Conservation (phyloP, 768 basidiomycete genomes). For the Amylocystis lapponica region DNA sequence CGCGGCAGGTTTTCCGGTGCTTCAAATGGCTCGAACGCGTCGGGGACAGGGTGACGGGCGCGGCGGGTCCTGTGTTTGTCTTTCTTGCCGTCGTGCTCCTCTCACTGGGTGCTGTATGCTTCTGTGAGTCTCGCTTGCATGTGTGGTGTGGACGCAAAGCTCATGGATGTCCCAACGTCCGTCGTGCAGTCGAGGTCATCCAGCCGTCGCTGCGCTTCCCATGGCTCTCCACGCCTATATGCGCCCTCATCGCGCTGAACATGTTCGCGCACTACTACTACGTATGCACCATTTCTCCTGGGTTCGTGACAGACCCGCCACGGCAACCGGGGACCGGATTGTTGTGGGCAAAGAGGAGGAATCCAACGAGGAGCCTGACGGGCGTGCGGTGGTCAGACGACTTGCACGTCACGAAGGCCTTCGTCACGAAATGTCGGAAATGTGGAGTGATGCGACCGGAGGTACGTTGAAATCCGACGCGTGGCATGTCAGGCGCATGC, state of each 20-base stretch:
- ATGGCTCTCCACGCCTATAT: slow-evolving; percentile 58
- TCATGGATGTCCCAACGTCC: neutral
- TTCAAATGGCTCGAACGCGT: slow-evolving; percentile 63
- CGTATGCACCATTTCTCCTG: slow-evolving; percentile 74
- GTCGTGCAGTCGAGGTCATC: slow-evolving; percentile 66
- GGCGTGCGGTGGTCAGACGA: slow-evolving; percentile 48
- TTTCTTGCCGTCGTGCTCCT: slow-evolving; percentile 73
- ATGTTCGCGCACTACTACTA: slow-evolving; percentile 81
- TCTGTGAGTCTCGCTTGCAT: slow-evolving; percentile 55
- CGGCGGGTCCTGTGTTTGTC: slow-evolving; percentile 89
- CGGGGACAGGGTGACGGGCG: slow-evolving; percentile 80
- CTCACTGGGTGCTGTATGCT: slow-evolving; percentile 60
- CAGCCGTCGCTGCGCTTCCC: slow-evolving; percentile 57
- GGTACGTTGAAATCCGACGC: slow-evolving; percentile 38
- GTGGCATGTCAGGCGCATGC: neutral
- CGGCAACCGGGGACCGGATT: slow-evolving; percentile 33
- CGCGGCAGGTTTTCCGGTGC: slow-evolving; percentile 44
- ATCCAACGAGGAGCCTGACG: slow-evolving; percentile 24
- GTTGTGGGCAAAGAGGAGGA: slow-evolving; percentile 52
- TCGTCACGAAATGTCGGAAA: slow-evolving; percentile 56
- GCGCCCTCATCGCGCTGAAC: slow-evolving; percentile 73
- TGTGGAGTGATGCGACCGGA: slow-evolving; percentile 72
- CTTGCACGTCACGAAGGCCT: slow-evolving; percentile 47
- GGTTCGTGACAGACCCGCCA: slow-evolving; percentile 64
- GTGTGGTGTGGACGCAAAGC: neutral